Evolutionary conservation across 2,329 filamentous ascomycete species (phyloP).

Genomic region (Corinectria fuckeliana): DNA sequence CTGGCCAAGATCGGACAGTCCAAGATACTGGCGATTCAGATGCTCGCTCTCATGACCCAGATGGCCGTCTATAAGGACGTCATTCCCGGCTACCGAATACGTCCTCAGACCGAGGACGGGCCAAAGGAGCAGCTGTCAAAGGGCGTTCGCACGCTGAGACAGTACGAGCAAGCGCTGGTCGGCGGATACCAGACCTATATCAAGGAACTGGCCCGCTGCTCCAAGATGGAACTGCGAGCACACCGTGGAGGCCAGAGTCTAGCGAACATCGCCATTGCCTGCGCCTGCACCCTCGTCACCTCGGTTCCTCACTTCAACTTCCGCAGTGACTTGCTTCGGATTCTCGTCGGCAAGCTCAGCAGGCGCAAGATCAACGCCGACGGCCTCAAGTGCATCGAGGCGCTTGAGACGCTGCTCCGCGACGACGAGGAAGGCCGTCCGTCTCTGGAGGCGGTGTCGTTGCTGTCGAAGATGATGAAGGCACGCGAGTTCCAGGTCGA

Average conservation of each 20-base stretch:
- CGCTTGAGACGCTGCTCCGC: constrained; percentile 80
- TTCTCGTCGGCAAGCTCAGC: constrained; percentile 84
- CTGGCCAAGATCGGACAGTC: constrained; percentile 77
- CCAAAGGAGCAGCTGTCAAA: constrained; percentile 85
- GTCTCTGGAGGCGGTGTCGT: constrained; percentile 82
- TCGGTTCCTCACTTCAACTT: constrained; percentile 98
- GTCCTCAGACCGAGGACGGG: constrained; percentile 77
- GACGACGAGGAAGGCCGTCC: constrained; percentile 91
- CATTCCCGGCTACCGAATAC: constrained; percentile 95
- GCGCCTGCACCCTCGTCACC: constrained; percentile 80
- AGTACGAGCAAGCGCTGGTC: constrained; percentile 88
- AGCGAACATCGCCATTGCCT: constrained; percentile 80
- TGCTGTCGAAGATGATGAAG: constrained; percentile 96
- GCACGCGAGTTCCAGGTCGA: constrained; percentile 81
- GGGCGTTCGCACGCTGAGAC: constrained; percentile 81
- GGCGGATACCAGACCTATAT: constrained; percentile 86
- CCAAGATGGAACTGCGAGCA: constrained; percentile 59
- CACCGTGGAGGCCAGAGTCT: constrained; percentile 56
- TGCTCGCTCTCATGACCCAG: constrained; percentile 85
- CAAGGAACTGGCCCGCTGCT: constrained; percentile 72
- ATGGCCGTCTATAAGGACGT: constrained; percentile 93
- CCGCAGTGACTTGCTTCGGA: constrained; percentile 83
- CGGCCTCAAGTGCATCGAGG: constrained; percentile 77
- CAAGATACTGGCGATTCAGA: constrained; percentile 76
- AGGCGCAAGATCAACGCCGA: constrained; percentile 73